Conservation (phyloP, 2,329 filamentous ascomycete species). For the Aschersonia sp. region DNA sequence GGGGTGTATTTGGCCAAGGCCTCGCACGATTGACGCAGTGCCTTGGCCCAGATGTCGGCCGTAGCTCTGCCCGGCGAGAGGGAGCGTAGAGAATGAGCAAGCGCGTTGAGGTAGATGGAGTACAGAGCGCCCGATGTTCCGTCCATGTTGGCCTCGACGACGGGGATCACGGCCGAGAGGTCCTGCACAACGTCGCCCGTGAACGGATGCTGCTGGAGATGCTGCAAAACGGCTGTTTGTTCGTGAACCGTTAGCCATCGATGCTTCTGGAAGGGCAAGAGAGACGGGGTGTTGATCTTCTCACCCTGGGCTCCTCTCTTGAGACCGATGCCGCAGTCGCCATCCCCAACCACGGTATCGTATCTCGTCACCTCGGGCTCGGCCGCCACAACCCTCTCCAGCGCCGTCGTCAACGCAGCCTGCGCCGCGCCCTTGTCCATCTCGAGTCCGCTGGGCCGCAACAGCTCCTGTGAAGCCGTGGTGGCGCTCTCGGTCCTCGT, state of each 20-base stretch:
- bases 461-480: slow-evolving; percentile 8
- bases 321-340: slow-evolving; percentile 77
- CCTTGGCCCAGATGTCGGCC: slow-evolving; percentile 39
- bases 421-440: slow-evolving; percentile 37
- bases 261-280: background rate
- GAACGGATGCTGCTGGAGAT: slow-evolving; percentile 27
- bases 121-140: slow-evolving; percentile 47
- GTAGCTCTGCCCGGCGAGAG: slow-evolving; percentile 24
- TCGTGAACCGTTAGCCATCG: background rate
- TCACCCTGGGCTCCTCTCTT: slow-evolving; percentile 73
- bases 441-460: slow-evolving; percentile 31
- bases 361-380: slow-evolving; percentile 61
- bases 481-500: slow-evolving; percentile 23
- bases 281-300: background rate
- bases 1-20: slow-evolving; percentile 75
- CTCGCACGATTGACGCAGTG: slow-evolving; percentile 55
- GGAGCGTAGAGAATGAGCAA: slow-evolving; percentile 47
- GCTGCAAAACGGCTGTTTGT: slow-evolving; percentile 33
- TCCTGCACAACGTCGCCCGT: slow-evolving; percentile 39
- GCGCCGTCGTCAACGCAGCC: slow-evolving; percentile 37
- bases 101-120: slow-evolving; percentile 81
- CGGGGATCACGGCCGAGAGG: slow-evolving; percentile 34
- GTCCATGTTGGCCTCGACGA: slow-evolving; percentile 45
- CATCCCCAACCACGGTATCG: slow-evolving; percentile 77
- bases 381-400: slow-evolving; percentile 47